Evolutionary conservation across 768 basidiomycete species (phyloP), one percentile per base, ranked within the genome.

Genomic region (Termitomyces titanicus): DNA sequence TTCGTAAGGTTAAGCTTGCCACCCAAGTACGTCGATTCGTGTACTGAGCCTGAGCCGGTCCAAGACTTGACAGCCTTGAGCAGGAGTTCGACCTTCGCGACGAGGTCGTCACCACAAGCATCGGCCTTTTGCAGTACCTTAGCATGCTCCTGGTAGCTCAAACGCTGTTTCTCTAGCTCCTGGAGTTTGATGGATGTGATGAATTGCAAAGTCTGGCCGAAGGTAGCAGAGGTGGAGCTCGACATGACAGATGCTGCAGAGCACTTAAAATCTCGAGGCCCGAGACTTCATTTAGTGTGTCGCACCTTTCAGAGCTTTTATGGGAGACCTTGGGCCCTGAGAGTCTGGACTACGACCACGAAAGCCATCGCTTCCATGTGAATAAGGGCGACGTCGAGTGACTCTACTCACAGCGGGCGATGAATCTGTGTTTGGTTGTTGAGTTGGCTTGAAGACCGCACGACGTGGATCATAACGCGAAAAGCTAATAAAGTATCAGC

Each of bases 161-260:
- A 44, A 8, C 70, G 69, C 49, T 73, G 76, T 55, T 73, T 75
- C 51, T 75, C 73, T 31, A 78, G 63, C 51, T 78, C 75, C 44
- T 74, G 67, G 18, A 77, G 70, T 59, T 79, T 78, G 58, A 73
- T 68, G 8, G 69, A 64, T 5, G 77, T 77, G 61, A 76, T 76
- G 56, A 73, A 76, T 47, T 75, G 73, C 12, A 76, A 68, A 9
- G 75, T 72, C n/a, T n/a, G n/a, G n/a, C 53, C 65, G 53, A 75
- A 73, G n/a, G n/a, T n/a, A 22, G 72, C 55, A 53, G 57, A 55
- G n/a, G n/a, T n/a, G 22, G 63, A 47, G 17, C 25, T 34, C n/a
- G n/a, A n/a, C 40, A 50, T 55, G 33, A 27, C 11, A 27, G 25
- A 12, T 2, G 33, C 20, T n/a, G n/a, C n/a, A n/a, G n/a, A n/a